These are phyloP conservation scores for Dothiorella sarmentorum DNA, from an alignment of 2,329 filamentous ascomycete species.

Conservation along the genomic window DNA sequence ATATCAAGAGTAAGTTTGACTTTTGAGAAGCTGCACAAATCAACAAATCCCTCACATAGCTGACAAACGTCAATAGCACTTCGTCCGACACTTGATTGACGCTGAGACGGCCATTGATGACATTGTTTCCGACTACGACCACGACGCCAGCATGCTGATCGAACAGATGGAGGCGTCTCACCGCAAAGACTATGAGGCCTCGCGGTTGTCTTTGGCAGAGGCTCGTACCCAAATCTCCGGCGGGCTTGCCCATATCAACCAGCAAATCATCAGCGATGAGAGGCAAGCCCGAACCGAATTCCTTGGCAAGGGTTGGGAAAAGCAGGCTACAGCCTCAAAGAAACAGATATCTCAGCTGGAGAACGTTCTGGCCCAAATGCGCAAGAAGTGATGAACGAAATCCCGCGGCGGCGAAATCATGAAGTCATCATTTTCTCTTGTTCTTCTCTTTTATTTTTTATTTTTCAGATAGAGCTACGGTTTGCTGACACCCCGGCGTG, in stretches of 20 bases:
- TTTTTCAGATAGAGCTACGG: too few species aligned
- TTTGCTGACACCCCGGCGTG: too few species aligned
- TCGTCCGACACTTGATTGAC: slow-evolving; percentile 46
- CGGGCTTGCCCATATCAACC: background rate
- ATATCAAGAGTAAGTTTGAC: slow-evolving; percentile 27
- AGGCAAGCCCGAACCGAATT: background rate
- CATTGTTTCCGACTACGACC: slow-evolving; percentile 44
- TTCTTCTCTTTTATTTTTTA: background rate
- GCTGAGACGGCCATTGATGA: slow-evolving; percentile 44
- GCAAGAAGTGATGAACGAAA: background rate
- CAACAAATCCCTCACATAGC: too few species aligned
- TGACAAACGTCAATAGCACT: slow-evolving; percentile 29
- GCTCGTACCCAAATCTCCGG: background rate
- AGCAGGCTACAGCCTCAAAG: background rate
- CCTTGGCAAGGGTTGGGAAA: background rate
- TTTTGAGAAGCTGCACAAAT: too few species aligned
- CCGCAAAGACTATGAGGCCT: slow-evolving; percentile 22
- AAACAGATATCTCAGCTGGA: background rate
- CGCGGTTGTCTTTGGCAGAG: background rate
- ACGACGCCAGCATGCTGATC: slow-evolving; percentile 44
- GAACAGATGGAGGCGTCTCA: slow-evolving; percentile 42
- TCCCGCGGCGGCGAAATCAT: too few species aligned
- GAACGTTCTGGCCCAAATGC: background rate
- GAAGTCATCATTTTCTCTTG: background rate
- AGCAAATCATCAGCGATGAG: background rate